These are phyloP conservation scores for Gautieria morchelliformis DNA, from an alignment of 768 basidiomycete species.

Conservation along the genomic window DNA sequence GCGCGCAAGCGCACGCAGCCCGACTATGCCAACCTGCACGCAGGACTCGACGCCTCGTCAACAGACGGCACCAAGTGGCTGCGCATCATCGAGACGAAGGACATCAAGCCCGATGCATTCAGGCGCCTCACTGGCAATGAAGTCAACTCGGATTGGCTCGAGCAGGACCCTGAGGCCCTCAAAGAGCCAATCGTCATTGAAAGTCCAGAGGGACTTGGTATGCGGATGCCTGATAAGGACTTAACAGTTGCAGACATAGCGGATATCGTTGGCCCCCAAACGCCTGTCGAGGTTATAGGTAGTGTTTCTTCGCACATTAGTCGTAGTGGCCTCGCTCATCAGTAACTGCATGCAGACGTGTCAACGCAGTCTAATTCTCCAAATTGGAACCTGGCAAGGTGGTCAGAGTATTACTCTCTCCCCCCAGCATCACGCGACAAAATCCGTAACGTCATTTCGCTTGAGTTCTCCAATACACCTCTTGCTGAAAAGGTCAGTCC, in stretches of 20 bases:
- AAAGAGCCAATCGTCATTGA: slow-evolving; percentile 78
- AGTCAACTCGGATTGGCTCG: slow-evolving; percentile 67
- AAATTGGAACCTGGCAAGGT: slow-evolving; percentile 84
- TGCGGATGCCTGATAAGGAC: slow-evolving; percentile 71
- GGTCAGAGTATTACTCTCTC: slow-evolving; percentile 79
- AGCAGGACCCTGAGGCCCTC: slow-evolving; percentile 62
- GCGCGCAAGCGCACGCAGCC: slow-evolving; percentile 61
- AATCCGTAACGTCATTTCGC: slow-evolving; percentile 88
- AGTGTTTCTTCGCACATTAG: slow-evolving; percentile 2
- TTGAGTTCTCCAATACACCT: slow-evolving; percentile 84
- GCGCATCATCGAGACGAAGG: slow-evolving; percentile 58
- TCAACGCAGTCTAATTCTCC: slow-evolving; percentile 77
- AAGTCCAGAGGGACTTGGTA: slow-evolving; percentile 71
- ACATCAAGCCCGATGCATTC: slow-evolving; percentile 54
- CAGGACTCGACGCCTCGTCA: slow-evolving; percentile 35
- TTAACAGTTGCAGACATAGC: slow-evolving; percentile 79
- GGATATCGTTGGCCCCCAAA: slow-evolving; percentile 65
- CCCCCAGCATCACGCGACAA: slow-evolving; percentile 68
- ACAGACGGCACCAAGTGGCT: slow-evolving; percentile 61
- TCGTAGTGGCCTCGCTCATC: not conserved
- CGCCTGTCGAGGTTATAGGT: slow-evolving; percentile 90
- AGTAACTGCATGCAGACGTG: slow-evolving; percentile 42
- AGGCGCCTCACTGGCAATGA: slow-evolving; percentile 56
- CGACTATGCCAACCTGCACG: slow-evolving; percentile 72
- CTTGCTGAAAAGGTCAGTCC: slow-evolving; percentile 73